Evolutionary conservation across 805 yeast genomes (phyloP).

Genomic region (Starmera pachycereana): DNA sequence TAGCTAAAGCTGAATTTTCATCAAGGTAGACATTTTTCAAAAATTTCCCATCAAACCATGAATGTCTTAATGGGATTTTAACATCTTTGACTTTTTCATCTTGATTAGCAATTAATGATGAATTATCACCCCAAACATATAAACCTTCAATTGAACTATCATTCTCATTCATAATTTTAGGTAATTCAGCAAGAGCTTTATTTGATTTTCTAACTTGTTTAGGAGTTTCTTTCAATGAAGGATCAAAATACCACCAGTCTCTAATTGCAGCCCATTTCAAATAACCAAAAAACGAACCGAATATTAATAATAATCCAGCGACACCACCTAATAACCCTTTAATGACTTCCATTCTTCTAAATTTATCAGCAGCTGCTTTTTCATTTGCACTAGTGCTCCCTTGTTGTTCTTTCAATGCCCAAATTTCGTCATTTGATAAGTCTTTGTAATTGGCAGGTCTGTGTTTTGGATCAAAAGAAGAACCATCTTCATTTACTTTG

Average conservation of each 20-base stretch:
- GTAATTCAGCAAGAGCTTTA: constrained; percentile 13
- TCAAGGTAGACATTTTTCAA: constrained; percentile 48
- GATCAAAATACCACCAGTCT: constrained; percentile 22
- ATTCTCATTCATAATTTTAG: constrained; percentile 23
- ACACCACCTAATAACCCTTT: constrained; percentile 37
- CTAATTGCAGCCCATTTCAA: constrained; percentile 24
- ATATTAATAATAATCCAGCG: constrained; percentile 25
- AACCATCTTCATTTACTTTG: too few species aligned
- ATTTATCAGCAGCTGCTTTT: constrained; percentile 17
- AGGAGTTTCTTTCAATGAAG: constrained; percentile 13
- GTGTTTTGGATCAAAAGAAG: too few species aligned
- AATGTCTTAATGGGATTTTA: constrained; percentile 48
- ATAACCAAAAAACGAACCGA: constrained; percentile 31
- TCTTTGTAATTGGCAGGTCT: too few species aligned
- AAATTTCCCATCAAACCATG: constrained; percentile 50
- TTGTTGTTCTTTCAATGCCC: constrained; percentile 13
- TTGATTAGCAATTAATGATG: constrained; percentile 23
- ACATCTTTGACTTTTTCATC: constrained; percentile 21
- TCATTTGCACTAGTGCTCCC: constrained; percentile 9
- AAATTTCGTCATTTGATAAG: too few species aligned
- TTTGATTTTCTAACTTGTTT: constrained; percentile 13
- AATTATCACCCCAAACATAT: constrained; percentile 54
- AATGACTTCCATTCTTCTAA: constrained; percentile 31
- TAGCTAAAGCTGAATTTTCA: constrained; percentile 36
- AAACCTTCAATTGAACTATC: constrained; percentile 42